Percentiles rank a stretch among this genome's conserved stretches.
Conservation (phyloP, 2,329 filamentous ascomycete genomes). For the Rhytidhysteron rufulum region DNA sequence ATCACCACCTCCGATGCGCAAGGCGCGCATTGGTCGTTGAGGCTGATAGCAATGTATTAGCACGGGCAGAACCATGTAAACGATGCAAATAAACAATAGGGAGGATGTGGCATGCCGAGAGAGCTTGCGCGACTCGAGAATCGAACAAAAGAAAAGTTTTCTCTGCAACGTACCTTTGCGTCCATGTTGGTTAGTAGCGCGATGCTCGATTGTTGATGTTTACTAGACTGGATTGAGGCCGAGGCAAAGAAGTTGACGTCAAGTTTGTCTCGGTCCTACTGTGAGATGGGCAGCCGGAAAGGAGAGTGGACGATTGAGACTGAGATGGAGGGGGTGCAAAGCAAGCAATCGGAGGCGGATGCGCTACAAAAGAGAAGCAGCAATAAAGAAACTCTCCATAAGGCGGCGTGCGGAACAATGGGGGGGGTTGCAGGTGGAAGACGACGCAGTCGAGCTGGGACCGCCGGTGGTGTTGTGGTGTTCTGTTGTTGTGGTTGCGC, state of each 20-base stretch:
- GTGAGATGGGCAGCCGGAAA: constrained; percentile 16
- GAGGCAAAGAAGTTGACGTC: not conserved
- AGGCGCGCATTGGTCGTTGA: constrained; percentile 58
- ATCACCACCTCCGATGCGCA: constrained; percentile 56
- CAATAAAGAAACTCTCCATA: constrained; percentile 39
- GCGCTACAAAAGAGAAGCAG: constrained; percentile 32
- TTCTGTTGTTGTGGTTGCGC: constrained; percentile 3
- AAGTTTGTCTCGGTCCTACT: not conserved
- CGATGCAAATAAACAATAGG: too few relatives aligned
- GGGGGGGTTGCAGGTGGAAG: constrained; percentile 9
- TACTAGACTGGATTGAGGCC: not conserved
- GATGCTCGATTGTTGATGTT: constrained; percentile 13
- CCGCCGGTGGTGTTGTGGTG: too few relatives aligned
- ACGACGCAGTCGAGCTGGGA: too few relatives aligned
- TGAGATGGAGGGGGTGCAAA: not conserved
- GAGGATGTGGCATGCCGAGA: too few relatives aligned
- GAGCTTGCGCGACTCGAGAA: too few relatives aligned
- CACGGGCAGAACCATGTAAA: too few relatives aligned
- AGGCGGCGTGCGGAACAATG: constrained; percentile 37
- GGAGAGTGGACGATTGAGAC: constrained; percentile 14
- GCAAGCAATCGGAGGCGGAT: constrained; percentile 15
- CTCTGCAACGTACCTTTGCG: constrained; percentile 42
- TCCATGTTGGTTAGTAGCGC: constrained; percentile 34
- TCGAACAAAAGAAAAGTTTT: not conserved
- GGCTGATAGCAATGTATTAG: too few relatives aligned